Percentiles rank a stretch among this genome's conserved stretches.
Evolutionary conservation across 129 eudicot genomes (phyloP).

Genomic region (Helianthus tuberosus): DNA sequence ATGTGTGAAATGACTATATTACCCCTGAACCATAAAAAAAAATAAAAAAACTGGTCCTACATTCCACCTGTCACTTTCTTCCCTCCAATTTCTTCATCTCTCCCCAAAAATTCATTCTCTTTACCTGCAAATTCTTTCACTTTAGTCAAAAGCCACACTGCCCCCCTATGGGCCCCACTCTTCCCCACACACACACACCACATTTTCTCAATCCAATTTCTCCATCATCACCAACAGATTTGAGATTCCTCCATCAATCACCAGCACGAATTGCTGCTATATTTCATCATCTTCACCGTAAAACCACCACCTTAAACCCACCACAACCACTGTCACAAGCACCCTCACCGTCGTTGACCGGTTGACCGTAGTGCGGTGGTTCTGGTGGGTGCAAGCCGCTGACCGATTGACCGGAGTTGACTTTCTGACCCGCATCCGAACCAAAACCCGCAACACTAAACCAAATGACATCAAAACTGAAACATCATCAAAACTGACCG

Average conservation of each 20-base stretch:
- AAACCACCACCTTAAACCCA: too few species aligned
- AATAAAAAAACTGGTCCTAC: constrained; percentile 4
- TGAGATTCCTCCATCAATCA: constrained; percentile 19
- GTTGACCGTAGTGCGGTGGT: too few species aligned
- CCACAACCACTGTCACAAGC: too few species aligned
- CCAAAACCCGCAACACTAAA: too few species aligned
- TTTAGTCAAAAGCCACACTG: constrained; percentile 72
- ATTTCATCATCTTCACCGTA: neutral
- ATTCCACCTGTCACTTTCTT: constrained; percentile 40
- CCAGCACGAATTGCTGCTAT: neutral
- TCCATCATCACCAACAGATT: constrained; percentile 15
- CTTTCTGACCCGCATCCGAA: too few species aligned
- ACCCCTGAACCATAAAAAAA: too few species aligned
- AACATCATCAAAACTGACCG: too few species aligned
- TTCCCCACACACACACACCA: constrained; percentile 1
- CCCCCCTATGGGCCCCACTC: constrained; percentile 46
- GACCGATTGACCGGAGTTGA: too few species aligned
- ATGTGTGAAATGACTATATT: too few species aligned
- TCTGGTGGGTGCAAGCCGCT: too few species aligned
- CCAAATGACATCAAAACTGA: too few species aligned
- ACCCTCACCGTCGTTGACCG: too few species aligned
- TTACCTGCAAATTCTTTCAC: constrained; percentile 62
- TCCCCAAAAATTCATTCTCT: constrained; percentile 46
- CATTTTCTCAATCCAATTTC: constrained; percentile 30
- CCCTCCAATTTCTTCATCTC: constrained; percentile 53